Evolutionary conservation across 768 basidiomycete genomes (phyloP).

Genomic region (Cystoderma amianthinum): DNA sequence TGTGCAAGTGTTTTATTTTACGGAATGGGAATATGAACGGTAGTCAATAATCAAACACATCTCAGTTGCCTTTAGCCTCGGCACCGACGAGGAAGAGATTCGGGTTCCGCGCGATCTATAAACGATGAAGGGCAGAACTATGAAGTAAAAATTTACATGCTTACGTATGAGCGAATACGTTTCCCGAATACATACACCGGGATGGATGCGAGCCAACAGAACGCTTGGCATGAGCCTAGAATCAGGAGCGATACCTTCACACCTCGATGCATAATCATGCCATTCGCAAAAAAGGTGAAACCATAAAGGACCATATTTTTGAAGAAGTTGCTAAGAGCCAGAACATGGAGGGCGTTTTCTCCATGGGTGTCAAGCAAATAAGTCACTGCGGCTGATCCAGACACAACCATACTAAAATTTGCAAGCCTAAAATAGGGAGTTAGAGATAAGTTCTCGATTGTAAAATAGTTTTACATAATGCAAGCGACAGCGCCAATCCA

Average conservation of each 20-base stretch:
- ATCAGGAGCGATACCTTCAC: slow-evolving; percentile 31
- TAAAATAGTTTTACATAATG: slow-evolving; percentile 15
- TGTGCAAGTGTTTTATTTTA: slow-evolving; percentile 29
- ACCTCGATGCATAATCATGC: slow-evolving; percentile 28
- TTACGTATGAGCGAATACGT: slow-evolving; percentile 31
- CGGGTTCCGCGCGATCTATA: slow-evolving; percentile 16
- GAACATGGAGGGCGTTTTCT: slow-evolving; percentile 29
- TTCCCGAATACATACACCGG: slow-evolving; percentile 40
- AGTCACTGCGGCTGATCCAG: slow-evolving; percentile 31
- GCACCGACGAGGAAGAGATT: slow-evolving; percentile 13
- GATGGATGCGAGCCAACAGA: slow-evolving; percentile 31
- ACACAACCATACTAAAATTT: slow-evolving; percentile 37
- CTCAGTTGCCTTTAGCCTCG: too few relatives aligned
- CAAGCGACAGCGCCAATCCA: slow-evolving; percentile 39
- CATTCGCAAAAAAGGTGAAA: slow-evolving; percentile 36
- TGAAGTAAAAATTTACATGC: slow-evolving; percentile 8
- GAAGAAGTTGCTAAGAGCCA: slow-evolving; percentile 33
- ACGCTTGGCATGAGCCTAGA: slow-evolving; percentile 29
- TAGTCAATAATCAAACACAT: too few relatives aligned
- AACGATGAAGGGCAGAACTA: not conserved
- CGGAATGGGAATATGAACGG: slow-evolving; percentile 29
- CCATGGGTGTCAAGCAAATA: slow-evolving; percentile 41
- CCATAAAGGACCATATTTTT: slow-evolving; percentile 41
- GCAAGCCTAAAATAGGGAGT: slow-evolving; percentile 22
- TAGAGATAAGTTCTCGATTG: not conserved